phyloP scores from a whole-genome alignment of 805 yeast genomes.

The Candida dajiaensis region DNA sequence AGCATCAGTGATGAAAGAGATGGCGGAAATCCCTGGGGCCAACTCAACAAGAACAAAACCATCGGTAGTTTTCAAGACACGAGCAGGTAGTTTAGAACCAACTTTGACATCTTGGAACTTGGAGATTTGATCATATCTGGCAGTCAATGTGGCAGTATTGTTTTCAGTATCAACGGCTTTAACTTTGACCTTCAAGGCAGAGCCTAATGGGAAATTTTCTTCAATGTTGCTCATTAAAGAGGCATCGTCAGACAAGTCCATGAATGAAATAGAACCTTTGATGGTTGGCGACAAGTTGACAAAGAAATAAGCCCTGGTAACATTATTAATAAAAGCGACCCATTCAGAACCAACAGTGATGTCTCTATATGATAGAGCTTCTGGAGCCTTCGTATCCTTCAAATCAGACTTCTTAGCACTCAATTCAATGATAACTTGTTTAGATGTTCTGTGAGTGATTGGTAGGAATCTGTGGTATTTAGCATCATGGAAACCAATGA shows the following conservation, averaged over 20 bases:
- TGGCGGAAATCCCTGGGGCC: constrained; percentile 55
- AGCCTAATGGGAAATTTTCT: constrained; percentile 63
- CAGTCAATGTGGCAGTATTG: constrained; percentile 42
- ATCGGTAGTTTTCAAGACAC: constrained; percentile 52
- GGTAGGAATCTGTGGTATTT: constrained; percentile 64
- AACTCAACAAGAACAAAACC: constrained; percentile 62
- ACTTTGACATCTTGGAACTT: constrained; percentile 44
- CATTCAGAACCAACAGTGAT: constrained; percentile 44
- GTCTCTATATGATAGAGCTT: constrained; percentile 33
- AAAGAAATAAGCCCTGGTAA: constrained; percentile 56
- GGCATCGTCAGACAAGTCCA: constrained; percentile 57
- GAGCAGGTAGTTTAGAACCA: constrained; percentile 55
- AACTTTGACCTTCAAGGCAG: constrained; percentile 57
- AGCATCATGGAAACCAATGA: constrained; percentile 74
- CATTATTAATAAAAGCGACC: constrained; percentile 61
- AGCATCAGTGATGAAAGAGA: constrained; percentile 73
- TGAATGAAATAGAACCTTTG: constrained; percentile 58
- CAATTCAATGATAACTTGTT: constrained; percentile 58
- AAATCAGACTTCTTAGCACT: constrained; percentile 44
- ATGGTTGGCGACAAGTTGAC: constrained; percentile 63
- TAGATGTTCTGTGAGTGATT: constrained; percentile 50
- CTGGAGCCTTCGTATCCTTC: constrained; percentile 18
- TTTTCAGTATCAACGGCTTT: constrained; percentile 47
- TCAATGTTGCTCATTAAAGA: constrained; percentile 42
- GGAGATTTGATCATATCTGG: constrained; percentile 38